These are phyloP conservation scores for Berberis vulgaris DNA, from an alignment of 164 flowering plant species.

Conservation along the genomic window DNA sequence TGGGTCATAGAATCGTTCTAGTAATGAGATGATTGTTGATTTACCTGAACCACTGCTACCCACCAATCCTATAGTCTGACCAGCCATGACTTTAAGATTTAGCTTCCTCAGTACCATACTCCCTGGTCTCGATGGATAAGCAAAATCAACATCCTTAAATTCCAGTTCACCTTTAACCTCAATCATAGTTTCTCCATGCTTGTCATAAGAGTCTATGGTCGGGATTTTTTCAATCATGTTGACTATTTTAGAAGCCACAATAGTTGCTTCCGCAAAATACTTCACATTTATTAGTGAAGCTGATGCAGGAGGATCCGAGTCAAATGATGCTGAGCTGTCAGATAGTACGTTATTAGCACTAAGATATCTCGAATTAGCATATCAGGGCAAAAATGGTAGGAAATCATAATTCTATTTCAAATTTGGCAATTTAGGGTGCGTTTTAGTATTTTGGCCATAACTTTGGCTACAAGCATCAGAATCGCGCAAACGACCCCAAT, in stretches of 20 bases:
- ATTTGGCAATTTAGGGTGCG: too few relatives aligned
- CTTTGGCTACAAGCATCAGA: too few relatives aligned
- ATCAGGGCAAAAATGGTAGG: too few relatives aligned
- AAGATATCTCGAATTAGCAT: too few relatives aligned
- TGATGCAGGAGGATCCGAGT: neutral
- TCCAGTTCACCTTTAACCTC: too few relatives aligned
- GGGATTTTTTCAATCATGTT: neutral
- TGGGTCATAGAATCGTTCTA: neutral
- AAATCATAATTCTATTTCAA: too few relatives aligned
- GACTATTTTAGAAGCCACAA: neutral
- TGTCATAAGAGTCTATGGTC: neutral
- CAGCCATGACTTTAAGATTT: neutral
- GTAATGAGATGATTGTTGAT: neutral
- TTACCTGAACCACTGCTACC: conserved; percentile 1
- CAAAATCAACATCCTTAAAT: neutral
- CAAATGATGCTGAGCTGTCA: too few relatives aligned
- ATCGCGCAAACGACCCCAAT: too few relatives aligned
- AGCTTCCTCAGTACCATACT: neutral
- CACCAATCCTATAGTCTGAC: neutral
- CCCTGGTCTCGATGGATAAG: neutral
- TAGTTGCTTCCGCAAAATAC: neutral
- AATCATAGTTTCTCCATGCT: neutral
- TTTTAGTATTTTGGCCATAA: too few relatives aligned
- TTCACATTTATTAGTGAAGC: neutral
- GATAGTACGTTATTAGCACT: too few relatives aligned